Evolutionary conservation across 345 rosid species (phyloP).

Genomic region (Theobroma cacao): DNA sequence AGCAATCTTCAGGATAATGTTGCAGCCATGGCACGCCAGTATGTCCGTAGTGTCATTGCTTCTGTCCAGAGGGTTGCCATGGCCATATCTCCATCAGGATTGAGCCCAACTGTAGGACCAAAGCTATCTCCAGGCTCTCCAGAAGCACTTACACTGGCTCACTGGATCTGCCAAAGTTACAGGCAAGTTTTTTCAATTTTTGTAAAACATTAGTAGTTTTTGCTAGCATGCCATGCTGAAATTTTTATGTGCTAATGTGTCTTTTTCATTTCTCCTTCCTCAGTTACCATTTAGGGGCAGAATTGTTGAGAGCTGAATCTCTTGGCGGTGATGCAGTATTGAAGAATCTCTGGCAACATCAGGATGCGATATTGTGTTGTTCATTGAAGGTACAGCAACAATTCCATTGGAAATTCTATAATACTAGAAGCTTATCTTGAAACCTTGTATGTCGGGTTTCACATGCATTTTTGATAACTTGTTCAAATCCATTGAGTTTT

Average conservation of each 20-base stretch:
- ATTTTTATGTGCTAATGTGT: background rate
- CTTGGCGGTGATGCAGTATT: conserved; percentile 51
- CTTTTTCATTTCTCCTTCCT: conserved; percentile 6
- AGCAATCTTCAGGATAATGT: conserved; percentile 87
- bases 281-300: conserved; percentile 75
- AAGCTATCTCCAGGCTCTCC: conserved; percentile 85
- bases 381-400: conserved; percentile 60
- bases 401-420: background rate
- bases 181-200: conserved; percentile 35
- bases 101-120: conserved; percentile 60
- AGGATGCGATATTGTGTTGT: conserved; percentile 92
- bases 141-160: conserved; percentile 87
- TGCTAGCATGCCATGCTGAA: background rate
- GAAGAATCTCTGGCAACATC: conserved; percentile 87
- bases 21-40: conserved; percentile 92
- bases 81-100: conserved; percentile 90
- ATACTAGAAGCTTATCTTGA: background rate
- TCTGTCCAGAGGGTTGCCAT: conserved; percentile 96
- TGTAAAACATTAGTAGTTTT: background rate
- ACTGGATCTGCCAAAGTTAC: conserved; percentile 91
- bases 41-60: conserved; percentile 82
- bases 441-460: background rate
- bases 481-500: background rate
- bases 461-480: background rate
- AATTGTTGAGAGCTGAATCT: conserved; percentile 63